Evolutionary conservation across 169 alveolate species (phyloP), one percentile per base, ranked within the genome.

Genomic region (Eimeria acervulina): DNA sequence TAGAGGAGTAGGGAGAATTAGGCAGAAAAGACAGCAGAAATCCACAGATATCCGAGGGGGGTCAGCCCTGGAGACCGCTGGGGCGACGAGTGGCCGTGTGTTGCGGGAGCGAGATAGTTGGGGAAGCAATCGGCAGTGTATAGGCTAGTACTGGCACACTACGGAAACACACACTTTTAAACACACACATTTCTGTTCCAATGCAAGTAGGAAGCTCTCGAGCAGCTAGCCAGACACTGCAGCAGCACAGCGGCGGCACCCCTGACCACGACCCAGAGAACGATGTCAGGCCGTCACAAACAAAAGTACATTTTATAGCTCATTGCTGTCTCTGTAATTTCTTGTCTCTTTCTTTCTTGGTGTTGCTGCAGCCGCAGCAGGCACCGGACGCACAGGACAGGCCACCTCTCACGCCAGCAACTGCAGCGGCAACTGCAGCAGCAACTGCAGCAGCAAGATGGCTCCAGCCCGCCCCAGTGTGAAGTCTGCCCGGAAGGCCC

Each of bases 381-480:
- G 80, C 93, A 85, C 81, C 93, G 61, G 93, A 55, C 80, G 76
- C 81, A 33, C 40, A 61, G 72, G 76, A 85, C 80, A 85, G 76
- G 76, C 76, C 76, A 61, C 81, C 93, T 51, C 68, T 83, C 93
- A 83, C 91, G 28, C 17, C 66, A 52, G 74, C 91, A 52, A 33
- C 93, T 33, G 93, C 93, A 85, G 93, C 74, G n/a, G 91, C 93
- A 85, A 70, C 93, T 6, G 59, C 80, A 55, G 81, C 81, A 85
- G 93, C 93, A 59, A 70, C 93, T 51, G 92, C 92, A 85, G 93
- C 93, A 85, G 93, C 93, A 85, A 85, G 38, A 85, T 85, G 93
- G 93, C 93, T 17, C 81, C 93, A 59, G 93, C 93, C 68, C 93
- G 93, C 93, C 93, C 93, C 93, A 85, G 80, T 36, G 93, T 85